These are phyloP conservation scores for Sonneratia alba DNA, from an alignment of 345 rosid genomes.

Conservation along the genomic window DNA sequence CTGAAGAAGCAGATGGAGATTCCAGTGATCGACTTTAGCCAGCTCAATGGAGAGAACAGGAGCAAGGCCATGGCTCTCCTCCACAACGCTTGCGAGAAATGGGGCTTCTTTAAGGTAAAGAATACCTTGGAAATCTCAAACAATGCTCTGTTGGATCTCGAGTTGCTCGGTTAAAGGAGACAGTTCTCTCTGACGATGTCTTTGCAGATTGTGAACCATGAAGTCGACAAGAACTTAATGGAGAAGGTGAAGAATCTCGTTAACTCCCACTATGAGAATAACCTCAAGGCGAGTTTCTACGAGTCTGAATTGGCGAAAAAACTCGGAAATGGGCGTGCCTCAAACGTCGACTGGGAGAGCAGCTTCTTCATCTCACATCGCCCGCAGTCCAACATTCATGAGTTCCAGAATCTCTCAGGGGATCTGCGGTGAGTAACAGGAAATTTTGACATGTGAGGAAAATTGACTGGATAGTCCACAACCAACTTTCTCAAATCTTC, in stretches of 20 bases:
- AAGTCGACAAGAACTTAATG: constrained; percentile 52
- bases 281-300: constrained; percentile 52
- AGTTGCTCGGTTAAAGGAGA: not conserved
- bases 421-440: constrained; percentile 44
- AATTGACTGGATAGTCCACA: no score
- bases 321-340: constrained; percentile 25
- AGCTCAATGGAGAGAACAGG: constrained; percentile 54
- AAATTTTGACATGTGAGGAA: not conserved
- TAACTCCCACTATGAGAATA: constrained; percentile 54
- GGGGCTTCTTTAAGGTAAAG: constrained; percentile 78
- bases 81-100: constrained; percentile 74
- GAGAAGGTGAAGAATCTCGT: constrained; percentile 66
- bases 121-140: not conserved
- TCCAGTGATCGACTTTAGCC: constrained; percentile 53
- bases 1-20: constrained; percentile 34
- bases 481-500: no score
- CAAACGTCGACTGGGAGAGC: constrained; percentile 79
- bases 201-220: constrained; percentile 78
- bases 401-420: constrained; percentile 47
- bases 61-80: constrained; percentile 56
- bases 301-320: constrained; percentile 54
- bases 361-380: constrained; percentile 65
- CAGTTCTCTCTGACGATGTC: not conserved
- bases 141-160: not conserved
- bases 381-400: constrained; percentile 50